Evolutionary conservation across 257 asterid species (phyloP).

Genomic region (Przewalskia tangutica): DNA sequence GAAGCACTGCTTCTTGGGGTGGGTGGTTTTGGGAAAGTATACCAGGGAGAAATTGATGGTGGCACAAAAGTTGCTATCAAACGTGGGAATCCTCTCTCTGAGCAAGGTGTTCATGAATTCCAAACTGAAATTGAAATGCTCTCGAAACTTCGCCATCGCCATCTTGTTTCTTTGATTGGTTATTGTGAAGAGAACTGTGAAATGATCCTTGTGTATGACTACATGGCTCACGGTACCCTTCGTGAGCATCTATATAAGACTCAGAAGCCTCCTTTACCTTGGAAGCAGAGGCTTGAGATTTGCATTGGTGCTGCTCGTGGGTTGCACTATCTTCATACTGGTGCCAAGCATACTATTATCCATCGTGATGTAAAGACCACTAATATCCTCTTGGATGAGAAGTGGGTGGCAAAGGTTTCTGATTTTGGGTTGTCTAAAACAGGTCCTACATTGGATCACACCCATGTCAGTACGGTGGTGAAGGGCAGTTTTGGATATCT

Average conservation of each 20-base stretch:
- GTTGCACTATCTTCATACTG: constrained; percentile 80
- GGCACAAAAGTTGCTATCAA: constrained; percentile 84
- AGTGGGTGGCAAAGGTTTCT: constrained; percentile 88
- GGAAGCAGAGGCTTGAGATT: constrained; percentile 91
- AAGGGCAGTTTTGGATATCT: constrained; percentile 80
- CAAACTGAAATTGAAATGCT: constrained; percentile 95
- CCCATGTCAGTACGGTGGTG: constrained; percentile 88
- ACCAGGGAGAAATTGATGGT: constrained; percentile 74
- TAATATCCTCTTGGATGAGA: constrained; percentile 80
- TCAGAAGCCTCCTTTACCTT: constrained; percentile 72
- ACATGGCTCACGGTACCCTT: constrained; percentile 82
- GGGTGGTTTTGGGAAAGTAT: constrained; percentile 87
- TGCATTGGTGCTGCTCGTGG: constrained; percentile 92
- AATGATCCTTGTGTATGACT: constrained; percentile 84
- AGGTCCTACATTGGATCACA: constrained; percentile 76
- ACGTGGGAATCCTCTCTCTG: constrained; percentile 90
- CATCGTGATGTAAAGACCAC: constrained; percentile 93
- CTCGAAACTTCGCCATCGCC: constrained; percentile 86
- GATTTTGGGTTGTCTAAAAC: constrained; percentile 87
- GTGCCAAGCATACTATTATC: constrained; percentile 79
- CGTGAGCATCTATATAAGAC: constrained; percentile 90
- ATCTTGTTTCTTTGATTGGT: constrained; percentile 78
- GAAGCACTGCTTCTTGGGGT: constrained; percentile 77
- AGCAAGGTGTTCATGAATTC: constrained; percentile 81
- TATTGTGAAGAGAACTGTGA: constrained; percentile 86